Evolutionary conservation across 805 yeast genomes (phyloP).

Genomic region (Cyberlindnera misumaiensis): DNA sequence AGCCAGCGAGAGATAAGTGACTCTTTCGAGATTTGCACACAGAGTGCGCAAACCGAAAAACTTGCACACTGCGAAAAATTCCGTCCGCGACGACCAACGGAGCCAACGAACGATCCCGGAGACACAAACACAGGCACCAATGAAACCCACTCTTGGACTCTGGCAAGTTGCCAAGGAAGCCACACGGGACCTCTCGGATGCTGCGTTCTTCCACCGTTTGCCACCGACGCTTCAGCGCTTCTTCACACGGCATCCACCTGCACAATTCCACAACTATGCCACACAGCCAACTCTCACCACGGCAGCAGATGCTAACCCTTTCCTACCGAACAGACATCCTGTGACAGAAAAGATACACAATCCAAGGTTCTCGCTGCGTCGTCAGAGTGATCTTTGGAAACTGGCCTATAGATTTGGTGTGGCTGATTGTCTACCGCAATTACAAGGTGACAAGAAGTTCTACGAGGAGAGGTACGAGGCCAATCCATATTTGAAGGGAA

Average conservation of each 20-base stretch:
- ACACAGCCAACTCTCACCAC: constrained; percentile 54
- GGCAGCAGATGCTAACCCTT: constrained; percentile 78
- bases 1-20: background rate
- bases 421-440: constrained; percentile 64
- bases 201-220: constrained; percentile 43
- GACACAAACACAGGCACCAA: constrained; percentile 6
- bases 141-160: constrained; percentile 22
- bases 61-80: no score
- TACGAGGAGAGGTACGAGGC: constrained; percentile 68
- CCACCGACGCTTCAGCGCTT: constrained; percentile 68
- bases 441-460: constrained; percentile 47
- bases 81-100: no score
- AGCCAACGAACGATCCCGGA: no score
- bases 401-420: constrained; percentile 79
- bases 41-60: no score
- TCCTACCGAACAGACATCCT: constrained; percentile 78
- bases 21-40: no score
- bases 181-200: constrained; percentile 31
- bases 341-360: constrained; percentile 71
- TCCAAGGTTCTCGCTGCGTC: constrained; percentile 72
- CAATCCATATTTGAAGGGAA: constrained; percentile 71
- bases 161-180: constrained; percentile 4
- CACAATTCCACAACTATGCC: constrained; percentile 65
- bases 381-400: constrained; percentile 79
- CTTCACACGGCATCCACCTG: constrained; percentile 79